Conservation (phyloP, 495 filamentous ascomycete species). For the Clohesyomyces aquaticus region DNA sequence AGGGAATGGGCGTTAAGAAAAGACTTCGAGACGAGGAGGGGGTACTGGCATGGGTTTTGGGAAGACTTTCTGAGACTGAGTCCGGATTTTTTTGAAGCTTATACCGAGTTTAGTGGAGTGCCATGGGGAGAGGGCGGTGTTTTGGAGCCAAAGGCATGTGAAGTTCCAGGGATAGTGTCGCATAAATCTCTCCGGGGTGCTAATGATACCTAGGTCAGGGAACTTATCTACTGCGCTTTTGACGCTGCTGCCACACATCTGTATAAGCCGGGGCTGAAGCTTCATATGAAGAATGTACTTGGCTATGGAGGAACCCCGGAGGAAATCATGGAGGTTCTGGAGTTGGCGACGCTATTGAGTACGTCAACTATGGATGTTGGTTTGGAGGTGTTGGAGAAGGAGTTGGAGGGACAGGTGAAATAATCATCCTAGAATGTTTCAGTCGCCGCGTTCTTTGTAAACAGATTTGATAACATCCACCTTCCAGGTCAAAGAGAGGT, state of each 20-base stretch:
- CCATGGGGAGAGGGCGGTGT: slow-evolving; percentile 44
- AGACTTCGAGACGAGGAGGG: slow-evolving; percentile 45
- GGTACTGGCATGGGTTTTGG: slow-evolving; percentile 54
- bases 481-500: too few species aligned
- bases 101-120: slow-evolving; percentile 48
- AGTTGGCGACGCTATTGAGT: slow-evolving; percentile 51
- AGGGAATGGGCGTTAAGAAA: slow-evolving; percentile 41
- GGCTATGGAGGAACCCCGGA: slow-evolving; percentile 50
- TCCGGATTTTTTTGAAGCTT: slow-evolving; percentile 54
- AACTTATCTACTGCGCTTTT: slow-evolving; percentile 54
- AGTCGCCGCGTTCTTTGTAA: too few species aligned
- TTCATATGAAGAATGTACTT: slow-evolving; percentile 54
- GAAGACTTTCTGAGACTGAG: slow-evolving; percentile 50
- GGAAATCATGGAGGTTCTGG: slow-evolving; percentile 53
- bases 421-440: too few species aligned
- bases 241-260: slow-evolving; percentile 53
- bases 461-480: too few species aligned
- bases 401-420: slow-evolving; percentile 14
- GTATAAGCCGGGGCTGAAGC: slow-evolving; percentile 51
- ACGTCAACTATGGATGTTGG: slow-evolving; percentile 47
- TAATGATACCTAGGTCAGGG: slow-evolving; percentile 44
- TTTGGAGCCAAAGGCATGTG: slow-evolving; percentile 47
- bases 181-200: too few species aligned
- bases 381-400: slow-evolving; percentile 38
- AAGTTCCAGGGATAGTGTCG: too few species aligned